Evolutionary conservation across 208 protist genomes (phyloP).

Genomic region (Porcisia hertigi): DNA sequence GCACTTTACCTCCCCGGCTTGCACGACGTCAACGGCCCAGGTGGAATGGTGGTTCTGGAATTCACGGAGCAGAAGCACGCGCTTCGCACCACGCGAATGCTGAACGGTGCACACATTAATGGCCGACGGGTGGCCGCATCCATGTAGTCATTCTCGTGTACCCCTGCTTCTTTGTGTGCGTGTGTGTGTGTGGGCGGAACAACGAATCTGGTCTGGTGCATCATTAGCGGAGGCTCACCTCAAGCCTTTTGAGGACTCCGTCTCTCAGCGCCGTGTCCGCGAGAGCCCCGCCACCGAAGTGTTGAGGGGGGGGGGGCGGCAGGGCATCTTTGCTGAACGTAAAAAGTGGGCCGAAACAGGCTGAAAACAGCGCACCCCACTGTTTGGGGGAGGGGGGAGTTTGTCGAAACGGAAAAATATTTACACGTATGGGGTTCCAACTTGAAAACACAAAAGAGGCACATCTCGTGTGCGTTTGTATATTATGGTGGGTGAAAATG

Average conservation of each 20-base stretch:
- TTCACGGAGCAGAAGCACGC: slow-evolving; percentile 39
- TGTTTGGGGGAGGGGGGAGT: too few species aligned
- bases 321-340: too few species aligned
- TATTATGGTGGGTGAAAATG: too few species aligned
- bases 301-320: too few species aligned
- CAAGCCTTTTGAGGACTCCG: background rate
- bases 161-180: background rate
- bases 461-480: too few species aligned
- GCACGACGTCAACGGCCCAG: slow-evolving; percentile 57
- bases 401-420: too few species aligned
- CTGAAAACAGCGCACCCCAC: too few species aligned
- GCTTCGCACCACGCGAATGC: slow-evolving; percentile 33
- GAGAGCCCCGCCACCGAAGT: background rate
- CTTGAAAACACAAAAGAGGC: too few species aligned
- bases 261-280: background rate
- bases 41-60: slow-evolving; percentile 71
- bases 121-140: slow-evolving; percentile 61
- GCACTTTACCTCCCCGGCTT: slow-evolving; percentile 35
- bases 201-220: background rate
- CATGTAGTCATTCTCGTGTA: slow-evolving; percentile 21
- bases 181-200: background rate
- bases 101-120: slow-evolving; percentile 78
- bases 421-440: too few species aligned
- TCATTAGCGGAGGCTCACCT: background rate
- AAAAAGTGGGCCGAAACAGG: too few species aligned